Conservation (phyloP, 768 basidiomycete genomes). For the Mycena pura region DNA sequence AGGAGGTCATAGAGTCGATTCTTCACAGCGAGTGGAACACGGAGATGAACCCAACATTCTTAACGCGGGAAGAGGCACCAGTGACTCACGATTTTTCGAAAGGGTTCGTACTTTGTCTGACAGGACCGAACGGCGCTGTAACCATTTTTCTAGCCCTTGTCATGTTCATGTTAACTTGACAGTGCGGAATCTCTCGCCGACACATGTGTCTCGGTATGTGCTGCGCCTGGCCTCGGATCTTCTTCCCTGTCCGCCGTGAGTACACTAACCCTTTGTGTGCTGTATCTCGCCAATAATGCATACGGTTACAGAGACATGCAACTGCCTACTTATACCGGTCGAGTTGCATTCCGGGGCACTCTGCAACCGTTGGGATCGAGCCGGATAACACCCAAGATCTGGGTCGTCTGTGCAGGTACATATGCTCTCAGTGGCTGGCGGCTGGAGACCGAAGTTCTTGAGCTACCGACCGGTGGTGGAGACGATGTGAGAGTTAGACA, state of each 20-base stretch:
- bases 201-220: slow-evolving; percentile 62
- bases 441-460: slow-evolving; percentile 69
- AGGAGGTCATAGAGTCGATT: slow-evolving; percentile 70
- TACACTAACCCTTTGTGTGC: not conserved
- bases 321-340: slow-evolving; percentile 66
- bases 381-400: slow-evolving; percentile 58
- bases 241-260: slow-evolving; percentile 24
- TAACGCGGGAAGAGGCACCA: slow-evolving; percentile 50
- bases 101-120: slow-evolving; percentile 59
- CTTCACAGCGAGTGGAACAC: slow-evolving; percentile 75
- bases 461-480: slow-evolving; percentile 27
- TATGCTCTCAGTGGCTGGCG: slow-evolving; percentile 74
- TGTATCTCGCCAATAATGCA: not conserved
- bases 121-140: not conserved
- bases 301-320: slow-evolving; percentile 44
- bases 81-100: slow-evolving; percentile 68
- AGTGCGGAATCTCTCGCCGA: slow-evolving; percentile 76
- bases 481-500: slow-evolving; percentile 33
- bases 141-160: slow-evolving; percentile 54
- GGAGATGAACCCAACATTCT: slow-evolving; percentile 77
- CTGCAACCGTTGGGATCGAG: slow-evolving; percentile 57
- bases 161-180: slow-evolving; percentile 58
- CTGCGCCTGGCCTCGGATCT: slow-evolving; percentile 51
- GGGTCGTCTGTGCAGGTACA: slow-evolving; percentile 66
- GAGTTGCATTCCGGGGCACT: slow-evolving; percentile 67